Percentiles rank a stretch among this genome's conserved stretches.
phyloP scores from a whole-genome alignment of 306 rosid species.

The Nissolia schottii region DNA sequence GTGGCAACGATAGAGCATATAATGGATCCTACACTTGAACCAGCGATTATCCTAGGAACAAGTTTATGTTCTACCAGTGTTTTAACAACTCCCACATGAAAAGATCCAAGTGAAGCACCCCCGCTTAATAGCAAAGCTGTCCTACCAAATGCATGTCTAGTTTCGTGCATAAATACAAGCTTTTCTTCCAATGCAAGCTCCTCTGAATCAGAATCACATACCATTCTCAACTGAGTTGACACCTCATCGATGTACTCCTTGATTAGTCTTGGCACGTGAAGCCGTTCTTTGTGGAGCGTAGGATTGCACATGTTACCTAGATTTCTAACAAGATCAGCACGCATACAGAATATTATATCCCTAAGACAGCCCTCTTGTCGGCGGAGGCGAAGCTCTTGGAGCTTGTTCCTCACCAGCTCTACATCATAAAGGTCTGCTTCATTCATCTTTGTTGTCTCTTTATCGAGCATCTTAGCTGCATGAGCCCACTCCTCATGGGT shows the following conservation, averaged over 20 bases:
- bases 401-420: conserved; percentile 68
- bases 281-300: conserved; percentile 75
- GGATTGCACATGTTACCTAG: conserved; percentile 89
- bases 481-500: conserved; percentile 92
- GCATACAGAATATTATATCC: conserved; percentile 75
- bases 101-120: conserved; percentile 88
- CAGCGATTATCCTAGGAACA: conserved; percentile 79
- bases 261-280: conserved; percentile 68
- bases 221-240: conserved; percentile 76
- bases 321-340: conserved; percentile 84
- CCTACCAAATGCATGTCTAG: conserved; percentile 87
- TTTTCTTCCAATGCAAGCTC: conserved; percentile 73
- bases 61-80: conserved; percentile 78
- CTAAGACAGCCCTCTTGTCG: conserved; percentile 66
- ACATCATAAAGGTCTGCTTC: conserved; percentile 71
- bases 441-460: conserved; percentile 69
- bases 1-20: conserved; percentile 86
- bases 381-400: conserved; percentile 74
- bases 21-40: conserved; percentile 88
- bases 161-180: conserved; percentile 82
- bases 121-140: conserved; percentile 88
- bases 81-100: conserved; percentile 78
- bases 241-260: conserved; percentile 86
- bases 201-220: conserved; percentile 74
- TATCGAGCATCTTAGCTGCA: conserved; percentile 92